Evolutionary conservation across 2,329 filamentous ascomycete species (phyloP).

Genomic region (Aspergillus sclerotialis): DNA sequence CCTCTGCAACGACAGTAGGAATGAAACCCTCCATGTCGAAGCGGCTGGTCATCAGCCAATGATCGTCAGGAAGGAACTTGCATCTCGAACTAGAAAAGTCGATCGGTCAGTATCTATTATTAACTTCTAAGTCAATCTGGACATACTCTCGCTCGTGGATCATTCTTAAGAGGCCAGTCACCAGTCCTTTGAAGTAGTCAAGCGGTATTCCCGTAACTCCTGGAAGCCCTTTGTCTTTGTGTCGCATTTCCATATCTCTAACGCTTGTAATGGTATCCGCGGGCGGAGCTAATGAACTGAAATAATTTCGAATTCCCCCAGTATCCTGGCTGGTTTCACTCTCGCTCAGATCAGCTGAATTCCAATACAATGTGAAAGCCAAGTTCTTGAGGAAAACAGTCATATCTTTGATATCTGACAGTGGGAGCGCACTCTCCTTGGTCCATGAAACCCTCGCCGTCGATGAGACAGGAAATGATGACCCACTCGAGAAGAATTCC

Average conservation of each 20-base stretch:
- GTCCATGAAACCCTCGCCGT: slow-evolving; percentile 49
- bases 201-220: slow-evolving; percentile 67
- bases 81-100: slow-evolving; percentile 58
- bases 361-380: slow-evolving; percentile 82
- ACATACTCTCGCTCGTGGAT: slow-evolving; percentile 76
- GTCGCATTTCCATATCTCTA: slow-evolving; percentile 30
- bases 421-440: slow-evolving; percentile 59
- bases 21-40: slow-evolving; percentile 90
- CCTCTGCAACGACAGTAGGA: slow-evolving; percentile 76
- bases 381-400: slow-evolving; percentile 84
- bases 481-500: slow-evolving; percentile 70
- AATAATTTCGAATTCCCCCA: slow-evolving; percentile 42
- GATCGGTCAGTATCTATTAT: background rate
- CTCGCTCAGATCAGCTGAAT: slow-evolving; percentile 58
- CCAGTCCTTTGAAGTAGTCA: slow-evolving; percentile 69
- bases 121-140: background rate
- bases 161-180: slow-evolving; percentile 75
- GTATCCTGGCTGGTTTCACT: slow-evolving; percentile 31
- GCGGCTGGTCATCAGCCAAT: slow-evolving; percentile 87
- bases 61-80: slow-evolving; percentile 70
- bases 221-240: slow-evolving; percentile 45
- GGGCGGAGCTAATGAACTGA: slow-evolving; percentile 23
- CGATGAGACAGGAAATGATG: slow-evolving; percentile 36
- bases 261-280: slow-evolving; percentile 17
- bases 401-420: slow-evolving; percentile 65